Conservation (phyloP, 2,329 filamentous ascomycete species). For the Curvularia verruculosa region DNA sequence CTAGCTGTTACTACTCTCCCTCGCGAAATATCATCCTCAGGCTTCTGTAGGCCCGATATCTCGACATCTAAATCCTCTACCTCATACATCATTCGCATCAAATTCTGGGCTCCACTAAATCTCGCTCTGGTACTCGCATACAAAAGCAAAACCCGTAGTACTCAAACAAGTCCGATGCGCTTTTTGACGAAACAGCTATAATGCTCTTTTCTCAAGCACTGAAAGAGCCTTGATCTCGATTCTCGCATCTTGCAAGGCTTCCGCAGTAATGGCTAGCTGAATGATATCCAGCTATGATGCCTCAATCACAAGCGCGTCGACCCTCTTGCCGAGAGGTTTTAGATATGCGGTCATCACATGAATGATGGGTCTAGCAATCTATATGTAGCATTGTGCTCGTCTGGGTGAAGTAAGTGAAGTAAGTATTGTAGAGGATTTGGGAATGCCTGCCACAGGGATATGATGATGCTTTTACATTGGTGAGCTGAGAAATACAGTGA, state of each 20-base stretch:
- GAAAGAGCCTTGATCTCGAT: not conserved
- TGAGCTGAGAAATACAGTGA: slow-evolving; percentile 9
- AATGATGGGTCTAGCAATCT: not conserved
- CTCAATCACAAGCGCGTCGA: slow-evolving; percentile 1
- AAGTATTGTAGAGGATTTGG: not conserved
- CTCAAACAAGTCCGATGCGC: not conserved
- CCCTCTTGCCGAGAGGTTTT: not conserved
- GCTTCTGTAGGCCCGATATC: not conserved
- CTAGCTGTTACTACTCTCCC: not conserved
- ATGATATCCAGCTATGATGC: slow-evolving; percentile 8
- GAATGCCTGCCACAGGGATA: slow-evolving; percentile 9
- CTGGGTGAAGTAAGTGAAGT: not conserved
- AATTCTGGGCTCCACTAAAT: not conserved
- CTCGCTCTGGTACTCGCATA: not conserved
- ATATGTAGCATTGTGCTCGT: not conserved
- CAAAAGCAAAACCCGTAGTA: not conserved
- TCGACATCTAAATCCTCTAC: not conserved
- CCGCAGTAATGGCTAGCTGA: slow-evolving; percentile 5
- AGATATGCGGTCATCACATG: slow-evolving; percentile 1
- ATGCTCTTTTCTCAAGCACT: slow-evolving; percentile 1
- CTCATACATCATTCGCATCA: not conserved
- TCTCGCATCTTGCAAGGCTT: not conserved
- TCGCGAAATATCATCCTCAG: not conserved
- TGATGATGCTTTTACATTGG: not conserved
- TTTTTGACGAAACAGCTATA: not conserved